Evolutionary conservation across 108 stramenopile species (phyloP).

Genomic region (Chaetoceros tenuissimus): DNA sequence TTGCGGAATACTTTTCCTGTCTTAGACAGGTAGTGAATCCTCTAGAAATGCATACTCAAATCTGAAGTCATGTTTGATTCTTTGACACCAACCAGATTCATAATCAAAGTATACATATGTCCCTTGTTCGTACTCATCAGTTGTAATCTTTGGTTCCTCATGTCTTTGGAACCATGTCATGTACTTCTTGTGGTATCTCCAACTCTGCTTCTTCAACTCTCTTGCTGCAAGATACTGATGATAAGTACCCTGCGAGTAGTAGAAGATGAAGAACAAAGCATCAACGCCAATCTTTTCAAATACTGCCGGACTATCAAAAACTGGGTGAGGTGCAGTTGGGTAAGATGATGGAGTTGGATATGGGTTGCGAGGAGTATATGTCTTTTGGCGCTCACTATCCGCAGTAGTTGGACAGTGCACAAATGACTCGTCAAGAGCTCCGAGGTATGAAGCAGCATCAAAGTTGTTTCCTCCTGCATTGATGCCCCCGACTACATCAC

Average conservation of each 20-base stretch:
- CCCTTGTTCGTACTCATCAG: constrained; percentile 98
- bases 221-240: constrained; percentile 97
- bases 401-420: constrained; percentile 52
- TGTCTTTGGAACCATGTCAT: constrained; percentile 99
- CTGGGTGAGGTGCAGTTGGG: constrained; percentile 74
- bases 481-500: constrained; percentile 20
- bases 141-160: constrained; percentile 92
- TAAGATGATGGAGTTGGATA: constrained; percentile 88
- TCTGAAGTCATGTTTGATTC: constrained; percentile 94
- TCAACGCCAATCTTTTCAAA: constrained; percentile 96
- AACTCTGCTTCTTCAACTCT: constrained; percentile 95
- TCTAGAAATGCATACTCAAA: constrained; percentile 97
- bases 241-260: constrained; percentile 96
- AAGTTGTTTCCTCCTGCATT: constrained; percentile 8
- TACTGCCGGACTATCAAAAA: constrained; percentile 88
- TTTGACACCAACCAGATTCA: constrained; percentile 96
- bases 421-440: constrained; percentile 51
- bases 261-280: constrained; percentile 99
- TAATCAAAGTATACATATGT: constrained; percentile 99
- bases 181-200: constrained; percentile 99
- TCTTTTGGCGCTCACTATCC: constrained; percentile 52
- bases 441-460: constrained; percentile 4
- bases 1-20: too few species aligned
- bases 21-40: constrained; percentile 68
- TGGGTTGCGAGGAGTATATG: constrained; percentile 90